A percentile compares a stretch with the other conserved stretches of the same genome.
Conservation (phyloP, 495 filamentous ascomycete genomes). For the Rhizodiscina lignyota region DNA sequence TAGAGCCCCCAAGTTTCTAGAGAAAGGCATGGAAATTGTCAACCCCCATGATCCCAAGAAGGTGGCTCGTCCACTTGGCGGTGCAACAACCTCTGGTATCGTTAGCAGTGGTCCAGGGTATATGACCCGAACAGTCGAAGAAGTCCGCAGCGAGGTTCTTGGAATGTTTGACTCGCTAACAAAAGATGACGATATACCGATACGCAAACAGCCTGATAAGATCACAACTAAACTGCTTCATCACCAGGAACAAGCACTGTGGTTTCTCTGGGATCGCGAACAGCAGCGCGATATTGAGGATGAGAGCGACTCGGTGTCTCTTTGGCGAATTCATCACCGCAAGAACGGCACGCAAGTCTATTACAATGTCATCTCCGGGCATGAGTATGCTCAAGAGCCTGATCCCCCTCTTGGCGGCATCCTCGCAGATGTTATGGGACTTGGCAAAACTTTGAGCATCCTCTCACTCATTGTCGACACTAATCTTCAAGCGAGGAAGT, state of each 20-base stretch:
- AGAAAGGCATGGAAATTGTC: constrained; percentile 43
- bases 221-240: constrained; percentile 56
- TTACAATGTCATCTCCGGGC: constrained; percentile 76
- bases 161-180: constrained; percentile 73
- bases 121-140: constrained; percentile 66
- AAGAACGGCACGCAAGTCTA: constrained; percentile 41
- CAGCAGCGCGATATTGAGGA: too few relatives aligned
- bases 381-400: too few relatives aligned
- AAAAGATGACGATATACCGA: constrained; percentile 56
- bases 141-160: constrained; percentile 68
- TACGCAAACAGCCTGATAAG: constrained; percentile 44
- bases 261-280: constrained; percentile 80
- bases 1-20: constrained; percentile 38
- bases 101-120: too few relatives aligned
- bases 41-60: constrained; percentile 41
- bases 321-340: too few relatives aligned
- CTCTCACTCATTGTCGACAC: constrained; percentile 57
- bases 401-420: constrained; percentile 55
- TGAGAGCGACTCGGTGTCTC: too few relatives aligned
- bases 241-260: constrained; percentile 84
- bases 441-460: constrained; percentile 87
- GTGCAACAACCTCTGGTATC: too few relatives aligned
- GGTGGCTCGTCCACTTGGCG: too few relatives aligned
- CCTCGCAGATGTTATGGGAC: constrained; percentile 93
- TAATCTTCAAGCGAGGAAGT: constrained; percentile 43